Percentiles rank a stretch among this genome's conserved stretches.
These are phyloP conservation scores for Sclerotinia sclerotiorum DNA, from an alignment of 2,329 filamentous ascomycete genomes.

Conservation along the genomic window DNA sequence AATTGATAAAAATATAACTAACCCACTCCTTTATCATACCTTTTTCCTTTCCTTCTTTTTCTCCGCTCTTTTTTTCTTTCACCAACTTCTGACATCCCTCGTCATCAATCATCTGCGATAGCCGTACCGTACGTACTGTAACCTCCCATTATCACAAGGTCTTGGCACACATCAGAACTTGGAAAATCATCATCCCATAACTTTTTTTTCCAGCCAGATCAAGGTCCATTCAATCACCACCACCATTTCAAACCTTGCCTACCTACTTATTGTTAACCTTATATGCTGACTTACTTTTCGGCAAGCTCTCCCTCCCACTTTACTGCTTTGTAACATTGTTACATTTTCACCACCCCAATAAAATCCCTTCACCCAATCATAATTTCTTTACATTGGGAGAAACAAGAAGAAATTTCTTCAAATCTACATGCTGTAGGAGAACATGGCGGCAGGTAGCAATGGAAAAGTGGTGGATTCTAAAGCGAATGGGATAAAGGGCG, in stretches of 20 bases:
- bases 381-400: neutral
- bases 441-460: slow-evolving; percentile 44
- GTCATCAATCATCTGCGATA: neutral
- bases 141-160: neutral
- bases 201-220: slow-evolving; percentile 6
- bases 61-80: neutral
- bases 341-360: slow-evolving; percentile 10
- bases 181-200: neutral
- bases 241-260: neutral
- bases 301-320: slow-evolving; percentile 14
- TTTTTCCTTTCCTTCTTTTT: neutral
- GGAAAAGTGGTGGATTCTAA: slow-evolving; percentile 41
- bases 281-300: neutral
- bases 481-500: slow-evolving; percentile 43
- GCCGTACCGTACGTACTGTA: neutral
- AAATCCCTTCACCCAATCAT: slow-evolving; percentile 17
- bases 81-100: neutral
- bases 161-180: slow-evolving; percentile 17
- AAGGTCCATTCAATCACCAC: neutral
- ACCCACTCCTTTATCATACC: too few relatives aligned
- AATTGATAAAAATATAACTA: too few relatives aligned
- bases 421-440: slow-evolving; percentile 36
- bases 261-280: too few relatives aligned
- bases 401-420: neutral
- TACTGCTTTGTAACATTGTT: slow-evolving; percentile 4